These are phyloP conservation scores for Scutellaria barbata DNA, from an alignment of 257 asterid genomes.

Conservation along the genomic window DNA sequence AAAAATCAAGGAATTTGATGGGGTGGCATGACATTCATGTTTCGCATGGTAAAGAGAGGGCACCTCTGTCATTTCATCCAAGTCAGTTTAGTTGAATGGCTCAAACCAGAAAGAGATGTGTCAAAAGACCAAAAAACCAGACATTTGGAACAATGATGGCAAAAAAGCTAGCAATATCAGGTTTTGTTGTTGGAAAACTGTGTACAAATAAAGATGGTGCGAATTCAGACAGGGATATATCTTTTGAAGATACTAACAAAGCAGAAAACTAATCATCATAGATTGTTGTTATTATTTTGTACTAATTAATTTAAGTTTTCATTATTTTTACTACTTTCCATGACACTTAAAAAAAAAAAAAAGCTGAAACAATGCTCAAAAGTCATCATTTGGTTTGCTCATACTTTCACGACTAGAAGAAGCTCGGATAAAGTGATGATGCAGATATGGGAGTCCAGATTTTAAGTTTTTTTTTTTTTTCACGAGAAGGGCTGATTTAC, in stretches of 20 bases:
- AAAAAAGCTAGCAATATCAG: conserved; percentile 24
- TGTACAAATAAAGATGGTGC: conserved; percentile 25
- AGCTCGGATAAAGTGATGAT: conserved; percentile 19
- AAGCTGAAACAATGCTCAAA: conserved; percentile 29
- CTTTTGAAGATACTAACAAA: conserved; percentile 28
- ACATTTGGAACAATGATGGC: conserved; percentile 36
- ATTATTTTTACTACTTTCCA: conserved; percentile 20
- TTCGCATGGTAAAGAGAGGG: no score
- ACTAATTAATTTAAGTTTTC: background rate
- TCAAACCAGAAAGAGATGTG: conserved; percentile 42
- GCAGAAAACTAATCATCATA: background rate
- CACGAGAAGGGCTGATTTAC: no score
- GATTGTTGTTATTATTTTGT: conserved; percentile 14
- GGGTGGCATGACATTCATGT: no score
- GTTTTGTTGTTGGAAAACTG: conserved; percentile 17
- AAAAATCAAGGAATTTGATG: no score
- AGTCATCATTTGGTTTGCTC: conserved; percentile 49
- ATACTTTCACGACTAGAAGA: conserved; percentile 32
- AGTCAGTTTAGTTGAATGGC: conserved; percentile 19
- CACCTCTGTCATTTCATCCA: no score
- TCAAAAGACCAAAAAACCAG: conserved; percentile 44
- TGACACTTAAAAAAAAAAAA: background rate
- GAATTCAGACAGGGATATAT: conserved; percentile 31
- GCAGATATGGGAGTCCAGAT: background rate
- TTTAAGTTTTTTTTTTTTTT: background rate